Percentiles rank a stretch among this genome's conserved stretches.
These are phyloP conservation scores for Neopestalotiopsis sp. DNA, from an alignment of 2,329 filamentous ascomycete genomes.

Conservation along the genomic window DNA sequence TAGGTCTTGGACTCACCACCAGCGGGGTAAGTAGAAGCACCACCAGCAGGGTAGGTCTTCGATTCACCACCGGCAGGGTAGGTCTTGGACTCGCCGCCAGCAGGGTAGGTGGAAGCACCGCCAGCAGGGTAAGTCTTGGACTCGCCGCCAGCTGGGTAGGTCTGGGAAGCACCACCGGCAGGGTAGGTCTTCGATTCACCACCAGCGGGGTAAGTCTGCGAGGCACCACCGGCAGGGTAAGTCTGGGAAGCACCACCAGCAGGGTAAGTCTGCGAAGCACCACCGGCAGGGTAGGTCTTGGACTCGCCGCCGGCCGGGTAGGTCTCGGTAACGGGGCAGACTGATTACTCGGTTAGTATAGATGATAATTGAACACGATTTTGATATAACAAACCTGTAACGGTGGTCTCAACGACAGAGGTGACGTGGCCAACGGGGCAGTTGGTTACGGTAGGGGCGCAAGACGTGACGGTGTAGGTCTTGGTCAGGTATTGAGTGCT, in stretches of 20 bases:
- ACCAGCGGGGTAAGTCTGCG: conserved; percentile 3
- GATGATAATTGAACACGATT: not conserved
- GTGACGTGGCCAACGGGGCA: conserved; percentile 35
- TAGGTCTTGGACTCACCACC: conserved; percentile 11
- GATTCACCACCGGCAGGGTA: conserved; percentile 10
- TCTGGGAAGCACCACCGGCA: conserved; percentile 1
- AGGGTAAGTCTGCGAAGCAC: not conserved
- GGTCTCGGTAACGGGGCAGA: conserved; percentile 10
- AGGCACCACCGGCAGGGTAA: not conserved
- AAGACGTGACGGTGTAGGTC: conserved; percentile 39
- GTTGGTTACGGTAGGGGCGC: conserved; percentile 34
- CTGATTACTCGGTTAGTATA: not conserved
- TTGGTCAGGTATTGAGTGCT: conserved; percentile 34
- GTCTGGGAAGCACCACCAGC: not conserved
- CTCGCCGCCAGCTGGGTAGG: conserved; percentile 2
- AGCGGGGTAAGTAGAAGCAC: conserved; percentile 1
- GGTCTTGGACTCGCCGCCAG: conserved; percentile 6
- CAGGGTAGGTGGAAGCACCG: not conserved
- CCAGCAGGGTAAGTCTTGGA: conserved; percentile 5
- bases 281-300: conserved; percentile 1
- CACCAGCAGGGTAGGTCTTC: conserved; percentile 9
- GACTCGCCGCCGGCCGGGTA: not conserved
- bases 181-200: conserved; percentile 4
- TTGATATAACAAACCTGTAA: not conserved
- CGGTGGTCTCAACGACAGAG: conserved; percentile 22